These are phyloP conservation scores for Apium graveolens DNA, from an alignment of 129 eudicot genomes.

Conservation along the genomic window DNA sequence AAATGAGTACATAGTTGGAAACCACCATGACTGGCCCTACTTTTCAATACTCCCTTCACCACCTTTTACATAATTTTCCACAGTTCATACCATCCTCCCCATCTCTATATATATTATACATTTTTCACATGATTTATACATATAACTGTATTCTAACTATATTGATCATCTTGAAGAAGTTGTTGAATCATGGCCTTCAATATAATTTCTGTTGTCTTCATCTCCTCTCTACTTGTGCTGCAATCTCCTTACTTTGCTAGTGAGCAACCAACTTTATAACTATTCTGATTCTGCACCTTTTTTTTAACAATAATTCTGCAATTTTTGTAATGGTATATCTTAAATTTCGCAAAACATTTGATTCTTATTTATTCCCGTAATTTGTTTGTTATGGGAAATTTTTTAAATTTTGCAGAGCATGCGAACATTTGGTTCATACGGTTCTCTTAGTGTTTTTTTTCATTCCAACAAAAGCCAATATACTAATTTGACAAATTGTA, in stretches of 20 bases:
- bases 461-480: too few species aligned
- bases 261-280: background rate
- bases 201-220: background rate
- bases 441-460: too few species aligned
- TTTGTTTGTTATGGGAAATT: too few species aligned
- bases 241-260: conserved; percentile 6
- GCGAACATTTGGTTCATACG: too few species aligned
- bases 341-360: background rate
- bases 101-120: background rate
- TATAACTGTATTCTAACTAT: background rate
- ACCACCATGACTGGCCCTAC: background rate
- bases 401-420: too few species aligned
- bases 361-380: too few species aligned
- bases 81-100: background rate
- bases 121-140: background rate
- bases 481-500: background rate
- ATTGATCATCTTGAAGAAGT: background rate
- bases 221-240: background rate
- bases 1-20: background rate
- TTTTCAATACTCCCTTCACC: background rate
- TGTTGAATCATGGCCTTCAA: background rate
- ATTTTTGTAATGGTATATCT: background rate
- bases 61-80: background rate
- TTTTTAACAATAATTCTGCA: background rate
- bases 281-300: background rate